Percentiles rank a stretch among this genome's conserved stretches.
These are phyloP conservation scores for Cenchrus fungigraminus DNA, from an alignment of 176 grass and related monocot genomes.

Conservation along the genomic window DNA sequence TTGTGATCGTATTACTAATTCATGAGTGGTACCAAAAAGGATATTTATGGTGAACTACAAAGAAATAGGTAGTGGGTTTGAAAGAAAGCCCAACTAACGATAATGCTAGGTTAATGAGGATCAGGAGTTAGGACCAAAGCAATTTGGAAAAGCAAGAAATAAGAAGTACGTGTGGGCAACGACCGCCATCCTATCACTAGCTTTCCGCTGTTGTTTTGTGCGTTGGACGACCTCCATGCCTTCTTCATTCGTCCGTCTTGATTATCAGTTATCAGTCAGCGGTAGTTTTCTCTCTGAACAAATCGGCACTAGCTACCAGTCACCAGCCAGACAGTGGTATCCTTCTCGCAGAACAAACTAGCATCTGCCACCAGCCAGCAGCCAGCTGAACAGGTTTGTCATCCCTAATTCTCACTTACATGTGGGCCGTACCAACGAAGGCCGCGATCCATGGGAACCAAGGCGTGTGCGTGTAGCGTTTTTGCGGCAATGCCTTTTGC, in stretches of 20 bases:
- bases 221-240: neutral
- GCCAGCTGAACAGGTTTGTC: too few relatives aligned
- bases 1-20: neutral
- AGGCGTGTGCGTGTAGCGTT: neutral
- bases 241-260: neutral
- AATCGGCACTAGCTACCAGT: too few relatives aligned
- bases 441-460: neutral
- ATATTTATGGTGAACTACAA: neutral
- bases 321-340: too few relatives aligned
- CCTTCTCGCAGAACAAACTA: neutral
- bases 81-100: neutral
- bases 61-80: neutral
- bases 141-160: neutral
- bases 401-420: neutral
- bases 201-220: slow-evolving; percentile 29
- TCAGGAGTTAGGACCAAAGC: slow-evolving; percentile 8
- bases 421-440: neutral
- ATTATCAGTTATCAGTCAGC: neutral
- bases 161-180: neutral
- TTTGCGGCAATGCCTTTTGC: neutral
- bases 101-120: slow-evolving; percentile 12
- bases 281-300: too few relatives aligned
- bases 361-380: too few relatives aligned
- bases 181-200: slow-evolving; percentile 33
- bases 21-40: neutral